Evolutionary conservation across 495 filamentous ascomycete species (phyloP), one percentile per base, ranked within the genome.

Genomic region (Penicillium steckii): DNA sequence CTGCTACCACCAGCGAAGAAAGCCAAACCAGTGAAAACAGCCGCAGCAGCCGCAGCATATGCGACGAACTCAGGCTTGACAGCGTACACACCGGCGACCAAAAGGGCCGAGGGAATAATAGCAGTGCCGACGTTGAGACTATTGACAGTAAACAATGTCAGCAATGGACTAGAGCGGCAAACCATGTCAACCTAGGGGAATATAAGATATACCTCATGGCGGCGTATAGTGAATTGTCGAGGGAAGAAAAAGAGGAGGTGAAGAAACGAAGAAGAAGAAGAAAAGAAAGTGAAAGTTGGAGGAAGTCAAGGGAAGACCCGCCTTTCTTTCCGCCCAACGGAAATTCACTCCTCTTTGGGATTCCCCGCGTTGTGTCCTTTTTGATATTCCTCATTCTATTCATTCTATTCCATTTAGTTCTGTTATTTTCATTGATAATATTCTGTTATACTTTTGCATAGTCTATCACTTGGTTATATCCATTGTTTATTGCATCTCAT

Each of bases 51-150:
- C 24, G 86, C 77, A 10, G 91, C 92, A 64, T 85, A 87, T 22
- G 83, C 82, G 10, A 86, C 63, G 78, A 82, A 96, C 77, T 95
- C 85, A 40, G 67, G 73, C 78, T 95, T 94, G 43, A 90, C 73
- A 52, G 95, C 84, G 51, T 81, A 81, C 33, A 82, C 83, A 57
- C 88, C 90, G 19, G 90, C 69, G 44, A 96, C 72, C 30, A 96
- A 72, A 29, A 97, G 79, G 51, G 81, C 86, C n/a, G 87, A 86
- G 48, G 93, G 93, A 59, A 96, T 85, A 66, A 94, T 91, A 58
- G 93, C 81, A 57, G 86, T 86, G 65, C 87, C 83, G 60, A 94
- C 65, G 57, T 76, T 80, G 52, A 55, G 46, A 48, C 59, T 82
- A 57, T 29, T 44, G 81, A 76, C 26, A 80, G 29, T 29, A 49